Conservation (phyloP, 176 grass and related monocot species). For the Rhynchospora pubera region DNA sequence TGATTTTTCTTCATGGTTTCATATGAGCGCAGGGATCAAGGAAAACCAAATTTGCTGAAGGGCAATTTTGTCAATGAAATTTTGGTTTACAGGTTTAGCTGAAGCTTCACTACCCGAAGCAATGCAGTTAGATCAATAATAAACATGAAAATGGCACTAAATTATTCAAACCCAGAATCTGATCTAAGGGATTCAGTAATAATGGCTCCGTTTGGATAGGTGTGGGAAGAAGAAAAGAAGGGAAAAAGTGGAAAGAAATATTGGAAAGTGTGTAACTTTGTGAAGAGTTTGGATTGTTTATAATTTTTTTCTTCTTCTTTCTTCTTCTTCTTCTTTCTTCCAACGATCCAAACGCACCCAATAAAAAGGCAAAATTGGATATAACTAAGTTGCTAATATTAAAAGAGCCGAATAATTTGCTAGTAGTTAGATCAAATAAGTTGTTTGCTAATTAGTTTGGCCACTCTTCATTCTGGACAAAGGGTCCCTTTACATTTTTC, state of each 20-base stretch:
- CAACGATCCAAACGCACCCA: too few relatives aligned
- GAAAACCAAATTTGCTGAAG: background rate
- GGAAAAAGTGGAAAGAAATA: too few relatives aligned
- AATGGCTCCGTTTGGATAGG: too few relatives aligned
- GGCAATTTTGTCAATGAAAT: background rate
- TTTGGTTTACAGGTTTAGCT: background rate
- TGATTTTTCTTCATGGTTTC: too few relatives aligned
- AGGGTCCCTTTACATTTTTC: background rate
- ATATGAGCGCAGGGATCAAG: too few relatives aligned
- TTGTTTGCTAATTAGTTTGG: slow-evolving; percentile 1
- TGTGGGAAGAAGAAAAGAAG: too few relatives aligned
- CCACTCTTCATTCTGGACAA: slow-evolving; percentile 4
- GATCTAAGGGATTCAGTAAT: background rate
- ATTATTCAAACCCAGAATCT: background rate
- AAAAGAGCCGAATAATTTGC: background rate
- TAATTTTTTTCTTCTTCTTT: too few relatives aligned
- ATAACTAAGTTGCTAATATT: too few relatives aligned
- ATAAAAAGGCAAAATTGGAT: too few relatives aligned
- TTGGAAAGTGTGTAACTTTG: too few relatives aligned
- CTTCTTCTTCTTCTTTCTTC: too few relatives aligned
- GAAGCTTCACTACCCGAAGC: background rate
- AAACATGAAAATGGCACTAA: background rate
- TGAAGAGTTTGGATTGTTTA: too few relatives aligned
- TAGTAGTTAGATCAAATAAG: background rate
- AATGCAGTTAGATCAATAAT: background rate